Base-by-base conservation (phyloP, 1,284 basidiomycete species). In the Irpex sp. region DNA sequence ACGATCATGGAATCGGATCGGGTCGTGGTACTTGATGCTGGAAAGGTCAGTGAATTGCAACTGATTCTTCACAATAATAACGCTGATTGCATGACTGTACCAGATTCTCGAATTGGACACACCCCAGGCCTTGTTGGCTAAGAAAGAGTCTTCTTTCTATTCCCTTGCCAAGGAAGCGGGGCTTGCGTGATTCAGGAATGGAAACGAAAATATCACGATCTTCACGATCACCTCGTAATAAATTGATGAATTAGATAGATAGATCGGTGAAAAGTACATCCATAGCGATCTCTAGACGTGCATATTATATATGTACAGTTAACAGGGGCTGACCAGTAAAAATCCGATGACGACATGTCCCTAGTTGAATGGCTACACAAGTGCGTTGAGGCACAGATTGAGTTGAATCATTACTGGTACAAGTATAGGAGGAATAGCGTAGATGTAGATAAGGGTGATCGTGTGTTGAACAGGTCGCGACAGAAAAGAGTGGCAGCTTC, bases 1-100 rank as follows among this genome's bases (percentile, higher is more conserved):
- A 97, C 95, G 3, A 96, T 98, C 70, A 85, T 97, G 63, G 89
- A 95, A 69, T 94, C 88, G 47, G 89, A 93, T 67, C 85, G 88
- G 39, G 87, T 98, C 9, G 75, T 97, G 33, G 95, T 97, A 11
- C 85, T 98, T 75, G 87, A 90, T 66, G 79, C 88, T 17, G 95
- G 95, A 13, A 77, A 77, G 67, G 89, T 93, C 64, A 37, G 76
- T 62, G 3, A 26, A 26, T 3, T 26, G 3, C 13, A 54, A 5
- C 51, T 37, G 60, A 15, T 53, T n/a, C 47, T 54, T 59, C 59
- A n/a, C 62, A 43, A 33, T 64, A 39, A 55, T 46, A n/a, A 35
- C 13, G 62, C 61, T 57, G 50, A 56, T 17, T 7, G 9, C 60
- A 49, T 17, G 62, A 59, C 35, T 58, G 17, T 5, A 26, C 21